Percentiles rank a stretch among this genome's conserved stretches.
Conservation (phyloP, 495 filamentous ascomycete species). For the Bathelium albidoporum region DNA sequence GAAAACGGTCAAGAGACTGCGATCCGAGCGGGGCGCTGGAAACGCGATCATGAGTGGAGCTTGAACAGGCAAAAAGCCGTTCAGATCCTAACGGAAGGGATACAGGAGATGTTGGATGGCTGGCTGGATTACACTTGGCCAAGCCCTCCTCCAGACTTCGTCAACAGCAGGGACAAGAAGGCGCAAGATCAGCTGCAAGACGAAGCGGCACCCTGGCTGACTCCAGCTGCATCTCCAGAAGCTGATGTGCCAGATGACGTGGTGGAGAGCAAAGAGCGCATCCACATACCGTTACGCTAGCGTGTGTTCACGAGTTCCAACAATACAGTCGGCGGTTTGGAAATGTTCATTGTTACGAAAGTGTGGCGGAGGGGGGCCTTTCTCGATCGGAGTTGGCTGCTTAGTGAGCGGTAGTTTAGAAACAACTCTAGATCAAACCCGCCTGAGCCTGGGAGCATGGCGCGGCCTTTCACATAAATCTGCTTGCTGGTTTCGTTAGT, state of each 20-base stretch:
- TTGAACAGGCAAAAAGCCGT: slow-evolving; percentile 49
- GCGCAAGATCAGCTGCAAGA: background rate
- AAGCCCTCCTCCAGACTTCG: slow-evolving; percentile 52
- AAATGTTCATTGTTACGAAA: background rate
- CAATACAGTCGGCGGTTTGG: background rate
- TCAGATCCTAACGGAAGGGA: slow-evolving; percentile 45
- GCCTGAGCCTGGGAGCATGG: background rate
- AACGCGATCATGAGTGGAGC: slow-evolving; percentile 48
- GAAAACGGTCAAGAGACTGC: slow-evolving; percentile 42
- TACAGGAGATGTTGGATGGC: slow-evolving; percentile 53
- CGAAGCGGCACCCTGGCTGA: slow-evolving; percentile 16
- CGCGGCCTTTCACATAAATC: background rate
- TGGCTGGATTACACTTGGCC: slow-evolving; percentile 69
- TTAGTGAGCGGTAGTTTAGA: slow-evolving; percentile 4
- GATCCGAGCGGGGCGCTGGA: slow-evolving; percentile 29
- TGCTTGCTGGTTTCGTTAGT: background rate
- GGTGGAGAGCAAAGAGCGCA: background rate
- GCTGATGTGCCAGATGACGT: slow-evolving; percentile 12
- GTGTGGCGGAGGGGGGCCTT: background rate
- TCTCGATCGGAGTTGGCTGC: slow-evolving; percentile 5
- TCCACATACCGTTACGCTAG: background rate
- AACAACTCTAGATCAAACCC: background rate
- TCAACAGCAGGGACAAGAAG: slow-evolving; percentile 38
- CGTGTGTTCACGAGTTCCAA: background rate
- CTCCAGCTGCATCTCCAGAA: slow-evolving; percentile 22